Evolutionary conservation across 1,139 yeast species (phyloP).

Genomic region (Casaregolazyma lundiana): DNA sequence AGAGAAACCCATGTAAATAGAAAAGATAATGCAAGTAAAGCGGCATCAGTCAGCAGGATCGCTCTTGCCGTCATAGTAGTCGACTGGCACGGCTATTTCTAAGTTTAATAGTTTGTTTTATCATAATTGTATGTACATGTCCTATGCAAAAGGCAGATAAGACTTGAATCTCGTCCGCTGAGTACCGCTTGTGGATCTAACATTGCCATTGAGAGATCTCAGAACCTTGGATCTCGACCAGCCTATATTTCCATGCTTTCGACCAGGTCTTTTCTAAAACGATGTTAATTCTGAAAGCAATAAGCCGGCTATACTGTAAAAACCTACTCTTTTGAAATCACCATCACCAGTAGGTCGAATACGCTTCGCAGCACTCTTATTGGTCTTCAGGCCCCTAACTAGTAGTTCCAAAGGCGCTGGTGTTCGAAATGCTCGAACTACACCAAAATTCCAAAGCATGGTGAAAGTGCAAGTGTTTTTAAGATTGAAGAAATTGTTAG

Average conservation of each 20-base stretch:
- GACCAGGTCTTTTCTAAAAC: constrained; percentile 67
- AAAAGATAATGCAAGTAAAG: neutral
- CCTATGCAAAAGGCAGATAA: constrained; percentile 10
- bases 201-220: constrained; percentile 59
- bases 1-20: neutral
- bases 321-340: constrained; percentile 43
- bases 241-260: constrained; percentile 91
- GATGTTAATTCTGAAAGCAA: constrained; percentile 5
- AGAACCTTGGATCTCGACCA: constrained; percentile 62
- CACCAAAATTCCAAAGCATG: neutral
- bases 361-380: constrained; percentile 76
- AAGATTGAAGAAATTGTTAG: too few species aligned
- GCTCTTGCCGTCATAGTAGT: too few species aligned
- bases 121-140: neutral
- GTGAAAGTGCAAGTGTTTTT: neutral
- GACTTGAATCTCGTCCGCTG: constrained; percentile 7
- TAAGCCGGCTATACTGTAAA: too few species aligned
- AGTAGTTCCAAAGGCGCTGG: constrained; percentile 9
- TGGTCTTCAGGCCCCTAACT: constrained; percentile 37
- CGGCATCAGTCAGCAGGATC: neutral
- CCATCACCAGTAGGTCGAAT: constrained; percentile 67
- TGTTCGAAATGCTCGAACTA: neutral
- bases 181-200: constrained; percentile 45
- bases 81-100: neutral
- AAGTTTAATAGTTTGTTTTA: too few species aligned